Conservation (phyloP, 345 rosid species). For the Reutealis trisperma region DNA sequence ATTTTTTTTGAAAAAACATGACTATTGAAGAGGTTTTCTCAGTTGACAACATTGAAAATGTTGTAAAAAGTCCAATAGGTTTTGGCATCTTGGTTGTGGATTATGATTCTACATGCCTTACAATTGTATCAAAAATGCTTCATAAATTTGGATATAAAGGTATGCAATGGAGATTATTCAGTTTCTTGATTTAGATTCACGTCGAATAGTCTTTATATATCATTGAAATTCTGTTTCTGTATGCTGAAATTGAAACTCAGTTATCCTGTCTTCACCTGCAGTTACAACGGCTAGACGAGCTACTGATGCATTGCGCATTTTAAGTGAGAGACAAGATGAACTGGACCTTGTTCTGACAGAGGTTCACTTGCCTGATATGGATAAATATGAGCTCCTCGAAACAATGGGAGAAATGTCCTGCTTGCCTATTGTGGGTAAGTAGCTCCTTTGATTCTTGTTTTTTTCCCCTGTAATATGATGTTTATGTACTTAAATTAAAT, state of each 20-base stretch:
- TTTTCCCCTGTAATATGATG: neutral
- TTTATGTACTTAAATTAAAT: neutral
- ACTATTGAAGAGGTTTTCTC: constrained; percentile 21
- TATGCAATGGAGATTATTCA: constrained; percentile 11
- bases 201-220: neutral
- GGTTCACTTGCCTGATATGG: constrained; percentile 46
- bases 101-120: constrained; percentile 39
- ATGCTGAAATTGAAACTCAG: neutral
- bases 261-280: constrained; percentile 20
- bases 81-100: constrained; percentile 45
- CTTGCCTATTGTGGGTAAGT: constrained; percentile 50
- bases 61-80: constrained; percentile 7
- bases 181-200: constrained; percentile 1
- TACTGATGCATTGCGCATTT: constrained; percentile 38
- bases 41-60: constrained; percentile 11
- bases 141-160: constrained; percentile 43
- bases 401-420: constrained; percentile 29
- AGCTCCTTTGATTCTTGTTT: neutral
- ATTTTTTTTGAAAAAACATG: constrained; percentile 23
- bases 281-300: constrained; percentile 47
- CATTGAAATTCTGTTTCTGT: neutral
- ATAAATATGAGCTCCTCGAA: constrained; percentile 51
- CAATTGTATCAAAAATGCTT: constrained; percentile 44
- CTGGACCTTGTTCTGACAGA: constrained; percentile 54
- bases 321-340: constrained; percentile 28